Conservation (phyloP, 106 monocot genomes). For the Dendrobium huoshanense region DNA sequence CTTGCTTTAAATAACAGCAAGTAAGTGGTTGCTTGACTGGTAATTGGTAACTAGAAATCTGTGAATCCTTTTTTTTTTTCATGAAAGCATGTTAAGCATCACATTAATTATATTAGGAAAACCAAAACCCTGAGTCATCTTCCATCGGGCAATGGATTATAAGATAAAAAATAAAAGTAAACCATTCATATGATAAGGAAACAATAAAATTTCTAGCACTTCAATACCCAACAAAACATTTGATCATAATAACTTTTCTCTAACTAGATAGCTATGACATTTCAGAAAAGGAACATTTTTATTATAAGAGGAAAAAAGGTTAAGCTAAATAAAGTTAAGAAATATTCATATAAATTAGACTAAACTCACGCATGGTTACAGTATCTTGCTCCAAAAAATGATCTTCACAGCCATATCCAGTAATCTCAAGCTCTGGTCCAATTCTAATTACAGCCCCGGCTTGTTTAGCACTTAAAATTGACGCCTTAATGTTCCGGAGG, state of each 20-base stretch:
- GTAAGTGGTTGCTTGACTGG: too few species aligned
- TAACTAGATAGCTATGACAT: background rate
- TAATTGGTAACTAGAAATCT: too few species aligned
- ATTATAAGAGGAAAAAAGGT: background rate
- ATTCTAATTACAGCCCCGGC: slow-evolving; percentile 62
- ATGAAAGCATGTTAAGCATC: too few species aligned
- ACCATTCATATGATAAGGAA: background rate
- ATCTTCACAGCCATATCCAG: slow-evolving; percentile 98
- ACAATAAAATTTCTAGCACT: background rate
- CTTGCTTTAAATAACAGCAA: too few species aligned
- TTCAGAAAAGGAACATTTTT: background rate
- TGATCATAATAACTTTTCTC: background rate
- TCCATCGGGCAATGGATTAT: background rate
- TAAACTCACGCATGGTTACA: slow-evolving; percentile 73
- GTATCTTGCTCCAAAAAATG: slow-evolving; percentile 97
- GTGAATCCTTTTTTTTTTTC: too few species aligned
- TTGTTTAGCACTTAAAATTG: slow-evolving; percentile 66
- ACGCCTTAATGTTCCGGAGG: slow-evolving; percentile 76
- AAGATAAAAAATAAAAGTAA: background rate
- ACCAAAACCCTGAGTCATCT: too few species aligned
- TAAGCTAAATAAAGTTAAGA: background rate
- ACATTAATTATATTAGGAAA: too few species aligned
- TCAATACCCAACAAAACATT: background rate
- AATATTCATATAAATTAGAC: background rate
- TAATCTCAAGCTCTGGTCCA: slow-evolving; percentile 94